These are phyloP conservation scores for Aspergillus carbonarius DNA, from an alignment of 2,329 filamentous ascomycete species.

Conservation along the genomic window DNA sequence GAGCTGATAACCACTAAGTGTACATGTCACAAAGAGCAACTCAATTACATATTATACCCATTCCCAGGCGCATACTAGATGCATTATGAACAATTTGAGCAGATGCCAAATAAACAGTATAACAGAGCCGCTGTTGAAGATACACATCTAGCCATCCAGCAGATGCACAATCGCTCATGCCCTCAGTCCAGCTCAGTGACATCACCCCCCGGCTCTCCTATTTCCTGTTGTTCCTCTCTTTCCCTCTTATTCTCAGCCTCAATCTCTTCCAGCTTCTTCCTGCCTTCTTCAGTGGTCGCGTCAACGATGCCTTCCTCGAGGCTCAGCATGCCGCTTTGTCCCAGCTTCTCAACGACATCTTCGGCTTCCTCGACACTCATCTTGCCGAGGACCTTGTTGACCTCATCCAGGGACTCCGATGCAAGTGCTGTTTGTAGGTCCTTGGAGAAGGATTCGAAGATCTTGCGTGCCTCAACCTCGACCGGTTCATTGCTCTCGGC, in stretches of 20 bases:
- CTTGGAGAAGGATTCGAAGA: constrained; percentile 81
- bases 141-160: neutral
- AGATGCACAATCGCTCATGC: neutral
- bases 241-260: constrained; percentile 54
- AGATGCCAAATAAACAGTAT: neutral
- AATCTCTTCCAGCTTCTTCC: constrained; percentile 73
- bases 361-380: constrained; percentile 89
- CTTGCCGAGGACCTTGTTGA: constrained; percentile 82
- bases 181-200: constrained; percentile 40
- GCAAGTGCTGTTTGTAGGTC: constrained; percentile 80
- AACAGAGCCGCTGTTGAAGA: neutral
- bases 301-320: constrained; percentile 93
- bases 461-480: constrained; percentile 62
- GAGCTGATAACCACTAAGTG: neutral
- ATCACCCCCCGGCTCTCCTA: constrained; percentile 53
- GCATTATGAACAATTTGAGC: neutral
- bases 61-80: neutral
- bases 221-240: constrained; percentile 46
- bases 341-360: constrained; percentile 75
- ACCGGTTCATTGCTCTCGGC: constrained; percentile 64
- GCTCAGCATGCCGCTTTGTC: constrained; percentile 84
- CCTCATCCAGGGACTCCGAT: constrained; percentile 82
- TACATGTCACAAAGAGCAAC: neutral
- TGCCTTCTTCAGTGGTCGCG: constrained; percentile 83
- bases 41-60: neutral